A percentile compares a stretch with the other conserved stretches of the same genome.
phyloP scores from a whole-genome alignment of 73 alveolate genomes.

The Diophrys sp. region DNA sequence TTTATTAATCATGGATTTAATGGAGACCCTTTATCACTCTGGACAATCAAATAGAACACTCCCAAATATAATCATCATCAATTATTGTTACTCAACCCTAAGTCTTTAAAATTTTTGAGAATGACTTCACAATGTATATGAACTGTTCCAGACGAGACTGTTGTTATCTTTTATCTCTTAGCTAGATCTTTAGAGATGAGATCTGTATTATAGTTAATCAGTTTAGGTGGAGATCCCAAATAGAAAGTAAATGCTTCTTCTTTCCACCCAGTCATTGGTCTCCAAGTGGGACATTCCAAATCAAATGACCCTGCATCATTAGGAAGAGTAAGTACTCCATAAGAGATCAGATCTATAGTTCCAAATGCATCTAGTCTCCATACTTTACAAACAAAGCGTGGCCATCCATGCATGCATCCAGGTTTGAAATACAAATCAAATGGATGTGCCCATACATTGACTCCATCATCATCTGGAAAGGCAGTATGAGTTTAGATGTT shows the following conservation, averaged over 20 bases:
- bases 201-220: conserved; percentile 36
- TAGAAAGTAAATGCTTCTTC: conserved; percentile 51
- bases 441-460: conserved; percentile 63
- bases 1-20: too few relatives aligned
- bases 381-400: conserved; percentile 35
- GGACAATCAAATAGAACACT: too few relatives aligned
- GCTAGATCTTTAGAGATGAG: conserved; percentile 45
- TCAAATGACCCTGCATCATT: conserved; percentile 58
- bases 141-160: conserved; percentile 53
- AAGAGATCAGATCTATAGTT: conserved; percentile 43
- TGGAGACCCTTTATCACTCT: too few relatives aligned
- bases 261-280: conserved; percentile 60
- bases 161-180: conserved; percentile 29
- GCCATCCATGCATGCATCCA: conserved; percentile 62
- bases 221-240: conserved; percentile 66
- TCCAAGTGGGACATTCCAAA: conserved; percentile 64
- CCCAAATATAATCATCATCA: too few relatives aligned
- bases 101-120: conserved; percentile 41
- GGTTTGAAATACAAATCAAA: conserved; percentile 52
- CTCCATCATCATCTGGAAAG: conserved; percentile 64
- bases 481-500: conserved; percentile 50
- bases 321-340: conserved; percentile 51
- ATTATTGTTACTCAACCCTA: too few relatives aligned
- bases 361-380: conserved; percentile 58
- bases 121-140: conserved; percentile 61